Evolutionary conservation across 2,329 filamentous ascomycete genomes (phyloP).

Genomic region (Fusarium coffeatum): DNA sequence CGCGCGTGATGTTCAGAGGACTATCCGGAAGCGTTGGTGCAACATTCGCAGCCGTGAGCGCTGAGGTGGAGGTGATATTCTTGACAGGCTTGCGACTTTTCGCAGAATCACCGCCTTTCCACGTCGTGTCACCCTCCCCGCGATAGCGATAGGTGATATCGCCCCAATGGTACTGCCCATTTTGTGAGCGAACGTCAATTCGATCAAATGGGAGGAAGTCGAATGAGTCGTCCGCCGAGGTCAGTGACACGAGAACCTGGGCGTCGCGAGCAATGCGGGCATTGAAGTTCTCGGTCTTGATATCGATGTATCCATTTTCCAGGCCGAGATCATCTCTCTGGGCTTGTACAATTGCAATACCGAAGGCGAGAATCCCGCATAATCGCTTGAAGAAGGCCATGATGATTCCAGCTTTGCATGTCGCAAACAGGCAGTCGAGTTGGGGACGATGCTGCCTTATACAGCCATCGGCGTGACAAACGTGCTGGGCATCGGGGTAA

Average conservation of each 20-base stretch:
- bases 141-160: slow-evolving; percentile 68
- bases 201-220: slow-evolving; percentile 68
- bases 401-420: neutral
- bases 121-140: slow-evolving; percentile 50
- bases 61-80: neutral
- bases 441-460: neutral
- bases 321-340: slow-evolving; percentile 51
- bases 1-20: slow-evolving; percentile 60
- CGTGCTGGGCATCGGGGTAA: neutral
- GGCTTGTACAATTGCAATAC: neutral
- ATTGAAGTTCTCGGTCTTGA: slow-evolving; percentile 57
- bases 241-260: slow-evolving; percentile 62
- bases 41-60: slow-evolving; percentile 56
- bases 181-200: slow-evolving; percentile 58
- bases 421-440: fast-evolving
- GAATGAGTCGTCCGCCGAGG: slow-evolving; percentile 55
- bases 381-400: slow-evolving; percentile 15
- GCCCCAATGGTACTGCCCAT: slow-evolving; percentile 69
- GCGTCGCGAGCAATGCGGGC: slow-evolving; percentile 57
- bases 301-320: slow-evolving; percentile 53
- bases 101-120: slow-evolving; percentile 62
- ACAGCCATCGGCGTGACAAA: neutral
- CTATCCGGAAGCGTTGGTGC: slow-evolving; percentile 54
- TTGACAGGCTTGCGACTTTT: slow-evolving; percentile 50
- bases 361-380: neutral